Conservation (phyloP, 2,329 filamentous ascomycete species). For the Alternaria alternata region DNA sequence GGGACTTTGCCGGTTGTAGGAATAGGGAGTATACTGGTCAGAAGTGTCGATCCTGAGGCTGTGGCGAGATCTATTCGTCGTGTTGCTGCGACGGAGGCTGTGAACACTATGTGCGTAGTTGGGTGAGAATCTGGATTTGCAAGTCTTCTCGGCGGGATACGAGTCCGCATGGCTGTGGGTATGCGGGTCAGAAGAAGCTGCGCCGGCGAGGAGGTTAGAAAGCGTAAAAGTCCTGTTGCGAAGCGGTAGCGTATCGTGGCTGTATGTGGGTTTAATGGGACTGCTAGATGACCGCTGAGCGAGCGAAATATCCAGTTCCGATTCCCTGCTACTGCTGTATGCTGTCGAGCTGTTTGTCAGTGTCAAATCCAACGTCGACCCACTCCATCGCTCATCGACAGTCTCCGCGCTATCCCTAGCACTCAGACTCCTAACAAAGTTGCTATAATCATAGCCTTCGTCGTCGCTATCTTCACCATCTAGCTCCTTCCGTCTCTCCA, state of each 20-base stretch:
- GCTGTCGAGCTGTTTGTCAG: neutral
- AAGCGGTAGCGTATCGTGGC: neutral
- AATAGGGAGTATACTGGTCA: neutral
- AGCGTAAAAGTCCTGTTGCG: neutral
- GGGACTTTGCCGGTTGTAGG: neutral
- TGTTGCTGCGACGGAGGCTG: neutral
- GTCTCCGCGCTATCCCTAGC: neutral
- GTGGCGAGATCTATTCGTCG: neutral
- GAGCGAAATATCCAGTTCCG: fast-evolving
- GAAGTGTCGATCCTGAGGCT: neutral
- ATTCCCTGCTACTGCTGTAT: neutral
- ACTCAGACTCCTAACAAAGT: constrained; percentile 5
- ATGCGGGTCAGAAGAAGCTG: neutral
- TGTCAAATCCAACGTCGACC: neutral
- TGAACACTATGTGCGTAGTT: neutral
- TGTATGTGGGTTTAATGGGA: neutral
- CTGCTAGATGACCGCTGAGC: constrained; percentile 2
- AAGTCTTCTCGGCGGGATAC: neutral
- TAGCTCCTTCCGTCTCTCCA: neutral
- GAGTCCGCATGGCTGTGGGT: neutral
- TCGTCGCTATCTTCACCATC: constrained; percentile 13
- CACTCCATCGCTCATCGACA: neutral
- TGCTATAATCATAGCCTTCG: constrained; percentile 12
- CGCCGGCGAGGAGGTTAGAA: neutral
- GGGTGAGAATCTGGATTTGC: neutral